Percentiles rank a stretch among this genome's conserved stretches.
Conservation (phyloP, 1,139 yeast species). For the Pneumocystis oryctolagi region DNA sequence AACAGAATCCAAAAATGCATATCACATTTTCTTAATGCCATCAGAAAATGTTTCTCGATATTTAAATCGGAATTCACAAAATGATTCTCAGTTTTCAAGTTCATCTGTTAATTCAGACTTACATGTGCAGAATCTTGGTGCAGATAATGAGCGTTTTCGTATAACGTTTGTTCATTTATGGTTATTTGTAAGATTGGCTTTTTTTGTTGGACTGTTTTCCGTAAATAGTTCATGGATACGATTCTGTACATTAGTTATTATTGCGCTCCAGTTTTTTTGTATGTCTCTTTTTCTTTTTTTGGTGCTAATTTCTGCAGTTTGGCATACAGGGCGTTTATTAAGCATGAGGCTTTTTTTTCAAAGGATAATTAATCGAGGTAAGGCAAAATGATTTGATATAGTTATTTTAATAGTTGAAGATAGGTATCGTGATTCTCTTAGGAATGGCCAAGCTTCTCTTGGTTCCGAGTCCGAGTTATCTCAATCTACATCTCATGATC, state of each 20-base stretch:
- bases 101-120: background rate
- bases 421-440: background rate
- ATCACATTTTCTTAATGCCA: background rate
- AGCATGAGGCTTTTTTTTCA: background rate
- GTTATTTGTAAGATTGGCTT: background rate
- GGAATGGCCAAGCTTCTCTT: background rate
- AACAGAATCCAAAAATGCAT: background rate
- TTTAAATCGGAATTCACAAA: background rate
- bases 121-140: background rate
- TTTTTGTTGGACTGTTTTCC: background rate
- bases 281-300: background rate
- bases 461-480: background rate
- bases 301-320: background rate
- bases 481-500: background rate
- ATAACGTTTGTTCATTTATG: background rate
- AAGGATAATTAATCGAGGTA: slow-evolving; percentile 1
- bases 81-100: background rate
- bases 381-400: background rate
- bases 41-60: background rate
- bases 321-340: background rate
- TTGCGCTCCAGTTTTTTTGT: background rate
- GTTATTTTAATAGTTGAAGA: background rate
- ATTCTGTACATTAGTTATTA: background rate
- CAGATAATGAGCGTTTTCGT: background rate
- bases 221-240: slow-evolving; percentile 1